Base-by-base conservation (phyloP, 106 monocot species). In the Acorus calamus region DNA sequence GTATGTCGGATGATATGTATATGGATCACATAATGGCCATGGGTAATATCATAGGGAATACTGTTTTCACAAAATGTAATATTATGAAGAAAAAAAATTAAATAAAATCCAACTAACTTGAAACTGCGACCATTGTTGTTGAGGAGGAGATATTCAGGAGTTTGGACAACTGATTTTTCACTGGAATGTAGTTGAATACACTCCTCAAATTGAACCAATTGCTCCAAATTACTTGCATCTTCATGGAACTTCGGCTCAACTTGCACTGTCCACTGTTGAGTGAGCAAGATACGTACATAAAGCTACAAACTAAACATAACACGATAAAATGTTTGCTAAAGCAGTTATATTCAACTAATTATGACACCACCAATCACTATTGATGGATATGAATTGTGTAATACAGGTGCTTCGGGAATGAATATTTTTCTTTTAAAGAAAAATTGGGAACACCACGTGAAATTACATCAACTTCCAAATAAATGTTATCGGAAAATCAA, bases 81-180 rank as follows among this genome's bases (percentile, higher is more conserved):
- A 12, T 50, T 47, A 62, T 6, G 52, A 60, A 10, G 7, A 6
- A 9, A 49, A 7, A n/a, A 41, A 47, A 61, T 43, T 2, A 57
- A 13, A 71, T 56, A 66, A 67, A 66, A 61, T 58, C 49, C 57
- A 52, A 77, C 76, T 69, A 64, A 96, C 96, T 78, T 96, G 78
- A 96, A 96, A 68, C 64, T 87, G 60, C 96, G 87, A 4, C 96
- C 96, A 77, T 96, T 96, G 52, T 96, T 50, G 61, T 82, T 96
- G 47, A 96, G 72, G 49, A 96, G 61, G 14, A 96, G 78, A 75
- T 73, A 96, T 49, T 91, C 87, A 68, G 96, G 84, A 72, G 77
- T 59, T 49, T 1, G 28, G 28, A 28, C 28, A 28, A 28, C 28
- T 28, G 28, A 28, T 28, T 28, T 28, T 28, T 28, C 84, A 77